Evolutionary conservation across 1,139 yeast species (phyloP).

Genomic region (Chernovozyma aurita): DNA sequence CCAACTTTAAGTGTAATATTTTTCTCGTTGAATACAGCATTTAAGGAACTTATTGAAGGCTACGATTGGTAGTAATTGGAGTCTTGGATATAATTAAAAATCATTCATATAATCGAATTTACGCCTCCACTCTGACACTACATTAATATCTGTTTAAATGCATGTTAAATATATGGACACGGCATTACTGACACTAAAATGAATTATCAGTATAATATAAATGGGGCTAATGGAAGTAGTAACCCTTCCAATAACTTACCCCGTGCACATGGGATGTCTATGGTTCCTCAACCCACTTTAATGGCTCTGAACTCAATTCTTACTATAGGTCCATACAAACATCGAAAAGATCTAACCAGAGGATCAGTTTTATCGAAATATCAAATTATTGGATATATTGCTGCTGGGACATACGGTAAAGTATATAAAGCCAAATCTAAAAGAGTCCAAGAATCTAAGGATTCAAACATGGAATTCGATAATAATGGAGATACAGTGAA

Average conservation of each 20-base stretch:
- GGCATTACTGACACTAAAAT: too few species aligned
- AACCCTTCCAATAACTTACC: neutral
- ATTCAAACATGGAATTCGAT: neutral
- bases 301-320: constrained; percentile 69
- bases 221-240: neutral
- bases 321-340: constrained; percentile 68
- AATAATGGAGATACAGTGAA: neutral
- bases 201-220: constrained; percentile 1
- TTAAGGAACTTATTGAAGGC: too few species aligned
- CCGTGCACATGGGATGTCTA: constrained; percentile 12
- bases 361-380: constrained; percentile 75
- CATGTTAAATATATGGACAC: too few species aligned
- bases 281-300: constrained; percentile 37
- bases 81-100: too few species aligned
- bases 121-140: too few species aligned
- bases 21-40: too few species aligned
- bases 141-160: too few species aligned
- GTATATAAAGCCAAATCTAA: constrained; percentile 81
- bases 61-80: too few species aligned
- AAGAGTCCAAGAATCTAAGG: constrained; percentile 5
- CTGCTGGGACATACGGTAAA: constrained; percentile 97
- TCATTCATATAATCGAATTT: too few species aligned
- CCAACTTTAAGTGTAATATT: too few species aligned
- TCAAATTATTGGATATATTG: constrained; percentile 89
- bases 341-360: constrained; percentile 66